These are phyloP conservation scores for Mediolabrus comicus DNA, from an alignment of 108 stramenopile genomes.

Conservation along the genomic window DNA sequence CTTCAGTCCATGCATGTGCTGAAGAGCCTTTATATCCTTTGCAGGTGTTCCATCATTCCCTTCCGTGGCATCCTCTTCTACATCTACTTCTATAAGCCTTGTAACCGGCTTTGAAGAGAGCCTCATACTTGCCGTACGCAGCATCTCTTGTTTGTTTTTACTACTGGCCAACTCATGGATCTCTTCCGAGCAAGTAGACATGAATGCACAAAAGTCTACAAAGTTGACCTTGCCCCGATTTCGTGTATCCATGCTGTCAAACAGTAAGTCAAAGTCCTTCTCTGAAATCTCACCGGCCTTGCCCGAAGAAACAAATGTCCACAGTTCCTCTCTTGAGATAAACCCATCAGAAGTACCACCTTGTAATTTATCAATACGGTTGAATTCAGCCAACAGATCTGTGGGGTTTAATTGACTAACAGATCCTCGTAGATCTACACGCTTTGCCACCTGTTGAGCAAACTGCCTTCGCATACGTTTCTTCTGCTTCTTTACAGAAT, in stretches of 20 bases:
- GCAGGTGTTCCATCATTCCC: too few species aligned
- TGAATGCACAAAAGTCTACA: constrained; percentile 1
- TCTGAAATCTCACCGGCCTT: constrained; percentile 12
- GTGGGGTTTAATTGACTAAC: background rate
- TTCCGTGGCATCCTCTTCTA: too few species aligned
- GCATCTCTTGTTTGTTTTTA: too few species aligned
- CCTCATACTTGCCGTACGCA: too few species aligned
- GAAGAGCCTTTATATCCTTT: too few species aligned
- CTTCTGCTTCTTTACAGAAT: background rate
- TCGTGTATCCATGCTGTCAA: background rate
- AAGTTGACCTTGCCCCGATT: constrained; percentile 11
- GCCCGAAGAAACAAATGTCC: background rate
- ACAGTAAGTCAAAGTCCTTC: constrained; percentile 13
- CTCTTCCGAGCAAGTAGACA: background rate
- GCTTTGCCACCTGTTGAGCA: background rate
- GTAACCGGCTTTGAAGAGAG: too few species aligned
- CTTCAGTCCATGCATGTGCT: too few species aligned
- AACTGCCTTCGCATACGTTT: constrained; percentile 1
- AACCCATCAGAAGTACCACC: constrained; percentile 8
- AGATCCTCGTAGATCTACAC: background rate
- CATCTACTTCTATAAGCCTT: too few species aligned
- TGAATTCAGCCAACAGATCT: background rate
- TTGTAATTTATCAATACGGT: background rate
- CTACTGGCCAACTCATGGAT: background rate
- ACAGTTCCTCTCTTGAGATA: constrained; percentile 9